phyloP scores from a whole-genome alignment of 352 stramenopile species.

The Halophytophthora batemanensis region DNA sequence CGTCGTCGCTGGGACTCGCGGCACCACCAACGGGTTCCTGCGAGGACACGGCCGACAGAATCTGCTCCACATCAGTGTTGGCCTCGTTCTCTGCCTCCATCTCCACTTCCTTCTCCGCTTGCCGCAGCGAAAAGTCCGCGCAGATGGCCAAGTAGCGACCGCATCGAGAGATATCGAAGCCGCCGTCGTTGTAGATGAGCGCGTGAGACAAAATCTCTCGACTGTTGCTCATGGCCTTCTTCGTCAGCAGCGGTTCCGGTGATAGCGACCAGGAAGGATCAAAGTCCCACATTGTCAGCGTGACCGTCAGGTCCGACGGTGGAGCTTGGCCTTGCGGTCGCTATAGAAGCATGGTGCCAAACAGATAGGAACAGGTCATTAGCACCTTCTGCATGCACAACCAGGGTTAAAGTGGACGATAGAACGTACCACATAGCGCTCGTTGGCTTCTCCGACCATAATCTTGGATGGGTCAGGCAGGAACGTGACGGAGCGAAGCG shows the following conservation, averaged over 20 bases:
- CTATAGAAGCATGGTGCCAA: conserved; percentile 22
- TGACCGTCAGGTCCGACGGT: conserved; percentile 91
- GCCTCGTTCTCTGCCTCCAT: conserved; percentile 76
- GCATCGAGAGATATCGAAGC: conserved; percentile 96
- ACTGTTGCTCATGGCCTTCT: conserved; percentile 85
- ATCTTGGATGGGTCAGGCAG: conserved; percentile 88
- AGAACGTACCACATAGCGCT: conserved; percentile 71
- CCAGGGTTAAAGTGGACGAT: neutral
- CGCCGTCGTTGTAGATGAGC: conserved; percentile 97
- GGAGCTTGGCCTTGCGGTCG: conserved; percentile 69
- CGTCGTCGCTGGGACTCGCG: conserved; percentile 54
- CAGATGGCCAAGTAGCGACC: conserved; percentile 94
- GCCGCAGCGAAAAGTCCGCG: conserved; percentile 90
- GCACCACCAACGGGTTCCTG: conserved; percentile 56
- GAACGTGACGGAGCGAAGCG: conserved; percentile 93
- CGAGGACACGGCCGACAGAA: conserved; percentile 53
- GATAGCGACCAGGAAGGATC: conserved; percentile 80
- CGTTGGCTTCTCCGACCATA: conserved; percentile 94
- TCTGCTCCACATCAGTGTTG: conserved; percentile 69
- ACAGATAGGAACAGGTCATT: conserved; percentile 2
- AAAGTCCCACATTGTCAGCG: conserved; percentile 94
- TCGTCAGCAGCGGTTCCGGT: conserved; percentile 62
- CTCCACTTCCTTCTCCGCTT: conserved; percentile 86
- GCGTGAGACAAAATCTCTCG: conserved; percentile 87
- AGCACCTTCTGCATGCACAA: neutral